Evolutionary conservation across 2,329 filamentous ascomycete genomes (phyloP).

Genomic region (Aspergillus spinulosporus): DNA sequence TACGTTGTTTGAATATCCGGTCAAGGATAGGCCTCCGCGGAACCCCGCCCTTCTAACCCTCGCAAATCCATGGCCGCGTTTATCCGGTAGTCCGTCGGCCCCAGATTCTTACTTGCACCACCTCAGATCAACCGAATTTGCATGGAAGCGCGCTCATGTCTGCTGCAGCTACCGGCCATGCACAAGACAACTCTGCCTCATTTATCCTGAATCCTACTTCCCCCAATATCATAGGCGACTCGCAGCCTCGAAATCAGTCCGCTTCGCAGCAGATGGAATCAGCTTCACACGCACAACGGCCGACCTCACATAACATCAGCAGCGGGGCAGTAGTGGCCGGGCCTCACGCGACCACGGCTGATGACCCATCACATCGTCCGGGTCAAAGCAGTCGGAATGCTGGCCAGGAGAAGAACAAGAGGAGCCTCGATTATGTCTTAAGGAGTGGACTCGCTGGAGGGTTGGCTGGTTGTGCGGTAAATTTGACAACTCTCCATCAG

Average conservation of each 20-base stretch:
- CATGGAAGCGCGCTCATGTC: conserved; percentile 26
- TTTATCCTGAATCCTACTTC: conserved; percentile 15
- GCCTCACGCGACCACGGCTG: conserved; percentile 18
- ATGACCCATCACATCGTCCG: conserved; percentile 15
- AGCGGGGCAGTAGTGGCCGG: conserved; percentile 17
- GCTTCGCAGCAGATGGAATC: conserved; percentile 34
- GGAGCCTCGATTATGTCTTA: conserved; percentile 79
- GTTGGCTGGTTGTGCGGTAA: conserved; percentile 84
- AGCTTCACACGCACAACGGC: conserved; percentile 26
- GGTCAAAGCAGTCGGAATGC: conserved; percentile 19
- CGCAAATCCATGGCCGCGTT: conserved; percentile 25
- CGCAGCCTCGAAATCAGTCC: conserved; percentile 21
- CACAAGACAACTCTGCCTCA: conserved; percentile 22
- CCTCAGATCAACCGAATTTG: conserved; percentile 17
- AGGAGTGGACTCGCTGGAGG: conserved; percentile 85
- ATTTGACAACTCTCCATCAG: conserved; percentile 37
- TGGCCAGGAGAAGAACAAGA: conserved; percentile 59
- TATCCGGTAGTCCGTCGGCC: conserved; percentile 33
- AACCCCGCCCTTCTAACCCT: conserved; percentile 1
- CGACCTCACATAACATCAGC: conserved; percentile 15
- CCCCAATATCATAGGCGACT: conserved; percentile 18
- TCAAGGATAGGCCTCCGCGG: background rate
- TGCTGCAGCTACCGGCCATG: conserved; percentile 32
- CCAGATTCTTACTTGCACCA: conserved; percentile 17
- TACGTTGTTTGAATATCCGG: background rate